phyloP scores from a whole-genome alignment of 441 rosid species.

The Macaranga tanarius region DNA sequence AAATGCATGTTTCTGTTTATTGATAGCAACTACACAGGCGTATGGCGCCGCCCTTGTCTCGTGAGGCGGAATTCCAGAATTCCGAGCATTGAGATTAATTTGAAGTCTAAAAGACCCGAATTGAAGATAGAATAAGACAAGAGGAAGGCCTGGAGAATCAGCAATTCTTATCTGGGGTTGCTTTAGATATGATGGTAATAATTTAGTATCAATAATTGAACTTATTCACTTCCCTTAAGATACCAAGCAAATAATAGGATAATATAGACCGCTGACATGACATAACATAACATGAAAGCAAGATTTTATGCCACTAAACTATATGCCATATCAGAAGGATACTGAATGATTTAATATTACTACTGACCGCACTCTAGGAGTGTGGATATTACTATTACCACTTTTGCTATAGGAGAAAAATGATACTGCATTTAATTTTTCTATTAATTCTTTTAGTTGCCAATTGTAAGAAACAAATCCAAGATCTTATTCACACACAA shows the following conservation, averaged over 20 bases:
- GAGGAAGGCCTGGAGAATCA: constrained; percentile 2
- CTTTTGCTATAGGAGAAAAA: background rate
- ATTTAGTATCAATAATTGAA: constrained; percentile 10
- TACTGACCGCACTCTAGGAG: background rate
- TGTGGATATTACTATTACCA: background rate
- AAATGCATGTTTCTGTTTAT: background rate
- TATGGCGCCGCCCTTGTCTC: constrained; percentile 25
- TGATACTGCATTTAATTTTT: background rate
- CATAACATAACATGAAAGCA: constrained; percentile 6
- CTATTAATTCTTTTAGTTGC: background rate
- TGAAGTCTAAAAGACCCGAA: background rate
- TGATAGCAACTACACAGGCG: constrained; percentile 14
- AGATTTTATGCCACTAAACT: constrained; percentile 1
- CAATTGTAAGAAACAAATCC: constrained; percentile 20
- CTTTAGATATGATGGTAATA: background rate
- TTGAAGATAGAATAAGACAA: constrained; percentile 15
- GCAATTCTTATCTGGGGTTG: constrained; percentile 1
- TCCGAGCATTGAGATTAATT: background rate
- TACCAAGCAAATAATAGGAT: background rate
- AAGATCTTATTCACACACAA: constrained; percentile 18
- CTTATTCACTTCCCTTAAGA: constrained; percentile 6
- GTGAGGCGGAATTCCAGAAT: constrained; percentile 14
- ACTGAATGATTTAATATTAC: background rate
- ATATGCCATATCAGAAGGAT: background rate
- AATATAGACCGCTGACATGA: background rate